These are phyloP conservation scores for Corynascus novoguineensis DNA, from an alignment of 495 filamentous ascomycete genomes.

Conservation along the genomic window DNA sequence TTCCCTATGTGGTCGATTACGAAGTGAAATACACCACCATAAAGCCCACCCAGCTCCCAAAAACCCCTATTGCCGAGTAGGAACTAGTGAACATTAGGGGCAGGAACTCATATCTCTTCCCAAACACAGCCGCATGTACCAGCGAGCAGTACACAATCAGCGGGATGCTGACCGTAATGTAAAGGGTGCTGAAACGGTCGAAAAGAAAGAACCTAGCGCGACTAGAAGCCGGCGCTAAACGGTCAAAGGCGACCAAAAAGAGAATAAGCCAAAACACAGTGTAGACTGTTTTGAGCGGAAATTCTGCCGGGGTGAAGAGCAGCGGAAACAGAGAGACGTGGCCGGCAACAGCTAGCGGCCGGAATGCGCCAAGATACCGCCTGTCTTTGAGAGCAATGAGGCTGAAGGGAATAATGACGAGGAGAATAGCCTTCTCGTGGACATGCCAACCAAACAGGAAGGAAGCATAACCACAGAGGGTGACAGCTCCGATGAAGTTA, in stretches of 20 bases:
- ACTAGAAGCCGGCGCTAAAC: constrained; percentile 72
- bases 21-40: constrained; percentile 86
- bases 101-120: constrained; percentile 78
- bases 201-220: constrained; percentile 75
- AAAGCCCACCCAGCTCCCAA: constrained; percentile 95
- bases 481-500: constrained; percentile 80
- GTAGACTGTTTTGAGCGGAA: constrained; percentile 88
- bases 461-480: constrained; percentile 92
- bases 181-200: constrained; percentile 83
- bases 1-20: no score
- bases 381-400: constrained; percentile 89
- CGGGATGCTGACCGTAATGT: constrained; percentile 81
- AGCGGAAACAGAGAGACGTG: constrained; percentile 94
- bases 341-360: constrained; percentile 84
- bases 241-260: constrained; percentile 81
- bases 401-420: constrained; percentile 93
- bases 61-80: constrained; percentile 90
- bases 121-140: constrained; percentile 75
- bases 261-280: constrained; percentile 86
- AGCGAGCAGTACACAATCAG: constrained; percentile 85
- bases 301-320: constrained; percentile 85
- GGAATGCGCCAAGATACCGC: constrained; percentile 84
- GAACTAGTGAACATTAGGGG: constrained; percentile 96
- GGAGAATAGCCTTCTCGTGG: constrained; percentile 92
- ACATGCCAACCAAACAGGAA: constrained; percentile 99